Conservation (phyloP, 805 yeast species). For the Candida alai region DNA sequence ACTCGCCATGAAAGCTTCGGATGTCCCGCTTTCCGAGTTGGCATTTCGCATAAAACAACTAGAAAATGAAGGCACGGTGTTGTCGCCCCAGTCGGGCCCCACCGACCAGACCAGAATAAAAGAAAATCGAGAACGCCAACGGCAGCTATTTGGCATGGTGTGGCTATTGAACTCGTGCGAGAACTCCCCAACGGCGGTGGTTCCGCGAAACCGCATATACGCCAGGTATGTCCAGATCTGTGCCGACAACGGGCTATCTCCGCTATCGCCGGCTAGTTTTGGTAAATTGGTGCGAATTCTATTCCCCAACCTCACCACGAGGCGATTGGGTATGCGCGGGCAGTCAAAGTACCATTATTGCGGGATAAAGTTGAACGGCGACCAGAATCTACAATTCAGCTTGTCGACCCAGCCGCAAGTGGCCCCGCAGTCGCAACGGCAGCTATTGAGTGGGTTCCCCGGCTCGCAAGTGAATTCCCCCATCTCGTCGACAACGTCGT, state of each 20-base stretch:
- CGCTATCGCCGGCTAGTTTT: constrained; percentile 73
- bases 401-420: constrained; percentile 4
- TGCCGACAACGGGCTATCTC: constrained; percentile 41
- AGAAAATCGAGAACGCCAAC: constrained; percentile 48
- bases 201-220: constrained; percentile 40
- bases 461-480: constrained; percentile 9
- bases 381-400: constrained; percentile 21
- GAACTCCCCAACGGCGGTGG: constrained; percentile 37
- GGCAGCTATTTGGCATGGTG: constrained; percentile 78
- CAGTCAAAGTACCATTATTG: constrained; percentile 84
- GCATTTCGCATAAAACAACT: constrained; percentile 43
- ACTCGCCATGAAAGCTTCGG: constrained; percentile 30
- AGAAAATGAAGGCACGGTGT: constrained; percentile 26
- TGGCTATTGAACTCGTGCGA: constrained; percentile 74
- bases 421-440: constrained; percentile 6
- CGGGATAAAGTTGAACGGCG: constrained; percentile 53
- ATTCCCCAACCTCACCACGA: constrained; percentile 65
- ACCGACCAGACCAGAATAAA: constrained; percentile 8
- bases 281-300: constrained; percentile 68
- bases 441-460: constrained; percentile 5
- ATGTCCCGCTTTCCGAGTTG: constrained; percentile 38
- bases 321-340: constrained; percentile 79
- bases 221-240: constrained; percentile 39
- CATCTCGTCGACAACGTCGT: constrained; percentile 12
- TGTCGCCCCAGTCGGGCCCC: constrained; percentile 3